Conservation (phyloP, 106 monocot genomes). For the Phalaenopsis equestris region DNA sequence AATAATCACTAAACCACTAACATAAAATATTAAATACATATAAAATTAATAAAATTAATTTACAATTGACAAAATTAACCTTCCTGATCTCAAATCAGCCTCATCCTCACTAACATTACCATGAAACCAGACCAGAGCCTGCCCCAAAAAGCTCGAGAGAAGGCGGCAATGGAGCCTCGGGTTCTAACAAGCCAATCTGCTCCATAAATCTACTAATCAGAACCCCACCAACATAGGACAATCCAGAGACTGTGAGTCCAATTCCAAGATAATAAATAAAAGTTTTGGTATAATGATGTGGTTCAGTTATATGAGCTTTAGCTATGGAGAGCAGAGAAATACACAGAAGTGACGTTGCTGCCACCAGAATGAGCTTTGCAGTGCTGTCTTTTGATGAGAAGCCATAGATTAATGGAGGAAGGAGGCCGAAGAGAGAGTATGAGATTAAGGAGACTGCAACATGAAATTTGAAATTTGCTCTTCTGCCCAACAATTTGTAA, state of each 20-base stretch:
- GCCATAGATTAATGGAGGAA: constrained; percentile 65
- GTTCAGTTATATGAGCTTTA: constrained; percentile 46
- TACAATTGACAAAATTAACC: too few relatives aligned
- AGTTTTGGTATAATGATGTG: constrained; percentile 33
- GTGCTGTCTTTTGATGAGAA: constrained; percentile 47
- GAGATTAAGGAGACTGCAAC: constrained; percentile 33
- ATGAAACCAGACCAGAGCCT: background rate
- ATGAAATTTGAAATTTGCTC: constrained; percentile 43
- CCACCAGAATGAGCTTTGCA: constrained; percentile 42
- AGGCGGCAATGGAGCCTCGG: background rate
- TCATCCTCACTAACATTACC: background rate
- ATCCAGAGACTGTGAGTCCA: constrained; percentile 21
- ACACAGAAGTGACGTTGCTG: constrained; percentile 42
- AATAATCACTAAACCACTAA: too few relatives aligned
- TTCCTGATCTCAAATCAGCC: background rate
- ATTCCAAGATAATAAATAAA: constrained; percentile 29
- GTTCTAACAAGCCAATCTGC: constrained; percentile 21
- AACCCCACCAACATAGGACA: constrained; percentile 42
- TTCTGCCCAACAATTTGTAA: constrained; percentile 49
- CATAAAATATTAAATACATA: too few relatives aligned
- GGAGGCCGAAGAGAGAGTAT: constrained; percentile 50
- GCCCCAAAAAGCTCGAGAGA: background rate
- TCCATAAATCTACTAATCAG: constrained; percentile 25
- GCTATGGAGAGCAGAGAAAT: constrained; percentile 48
- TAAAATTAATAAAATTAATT: too few relatives aligned